These are phyloP conservation scores for Tetratostichococcus sp. DNA, from an alignment of 139 green algal species.

Conservation along the genomic window DNA sequence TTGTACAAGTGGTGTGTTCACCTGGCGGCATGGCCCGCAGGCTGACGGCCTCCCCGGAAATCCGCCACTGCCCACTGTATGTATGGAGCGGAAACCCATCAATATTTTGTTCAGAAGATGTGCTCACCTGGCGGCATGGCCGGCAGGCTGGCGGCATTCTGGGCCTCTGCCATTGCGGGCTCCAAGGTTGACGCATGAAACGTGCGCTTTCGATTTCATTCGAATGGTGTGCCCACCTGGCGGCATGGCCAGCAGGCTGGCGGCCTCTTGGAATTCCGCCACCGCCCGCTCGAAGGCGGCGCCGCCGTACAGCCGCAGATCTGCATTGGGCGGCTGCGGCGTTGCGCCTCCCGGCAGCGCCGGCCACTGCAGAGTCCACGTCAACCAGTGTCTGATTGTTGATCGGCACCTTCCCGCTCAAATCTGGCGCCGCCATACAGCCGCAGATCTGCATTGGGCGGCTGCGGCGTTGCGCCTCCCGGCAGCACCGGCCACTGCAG, in stretches of 20 bases:
- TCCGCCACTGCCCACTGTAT: too few species aligned
- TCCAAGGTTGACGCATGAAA: too few species aligned
- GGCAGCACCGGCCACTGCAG: constrained; percentile 62
- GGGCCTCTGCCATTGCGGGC: constrained; percentile 84
- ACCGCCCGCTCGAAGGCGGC: constrained; percentile 88
- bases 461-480: constrained; percentile 21
- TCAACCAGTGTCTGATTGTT: not conserved
- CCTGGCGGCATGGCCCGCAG: too few species aligned
- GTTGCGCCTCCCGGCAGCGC: constrained; percentile 27
- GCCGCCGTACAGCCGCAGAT: constrained; percentile 82
- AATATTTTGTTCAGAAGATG: too few species aligned
- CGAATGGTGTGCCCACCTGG: too few species aligned
- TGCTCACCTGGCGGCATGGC: constrained; percentile 60
- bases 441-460: constrained; percentile 66
- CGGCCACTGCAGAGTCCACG: constrained; percentile 72
- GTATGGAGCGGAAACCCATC: too few species aligned
- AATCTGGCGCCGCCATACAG: constrained; percentile 90
- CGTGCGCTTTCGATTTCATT: too few species aligned
- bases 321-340: constrained; percentile 54
- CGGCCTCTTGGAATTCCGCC: constrained; percentile 80
- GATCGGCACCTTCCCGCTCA: constrained; percentile 50
- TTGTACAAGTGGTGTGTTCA: too few species aligned
- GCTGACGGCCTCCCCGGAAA: too few species aligned
- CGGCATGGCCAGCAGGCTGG: constrained; percentile 65
- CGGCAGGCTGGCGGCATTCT: constrained; percentile 55